Conservation (phyloP, 106 monocot species). For the Chionographis japonica region DNA sequence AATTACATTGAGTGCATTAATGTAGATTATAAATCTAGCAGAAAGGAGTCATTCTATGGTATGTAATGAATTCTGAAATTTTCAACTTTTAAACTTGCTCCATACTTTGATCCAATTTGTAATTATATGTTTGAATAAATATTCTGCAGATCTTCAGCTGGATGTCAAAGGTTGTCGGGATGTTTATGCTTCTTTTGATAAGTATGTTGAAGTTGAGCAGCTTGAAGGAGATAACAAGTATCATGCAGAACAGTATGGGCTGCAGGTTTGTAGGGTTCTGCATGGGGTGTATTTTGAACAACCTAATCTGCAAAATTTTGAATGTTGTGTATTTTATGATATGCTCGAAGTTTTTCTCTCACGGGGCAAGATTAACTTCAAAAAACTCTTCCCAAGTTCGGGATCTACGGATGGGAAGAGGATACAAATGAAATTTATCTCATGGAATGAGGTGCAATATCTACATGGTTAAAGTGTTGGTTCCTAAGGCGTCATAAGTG, state of each 20-base stretch:
- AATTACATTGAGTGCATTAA: constrained; percentile 77
- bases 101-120: background rate
- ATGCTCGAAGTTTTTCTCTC: too few relatives aligned
- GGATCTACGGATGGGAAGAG: too few relatives aligned
- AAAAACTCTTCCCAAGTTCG: too few relatives aligned
- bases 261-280: constrained; percentile 54
- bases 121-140: constrained; percentile 3
- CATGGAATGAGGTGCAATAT: too few relatives aligned
- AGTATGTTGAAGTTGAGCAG: constrained; percentile 89
- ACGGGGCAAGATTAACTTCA: too few relatives aligned
- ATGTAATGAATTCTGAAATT: background rate
- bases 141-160: constrained; percentile 68
- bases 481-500: too few relatives aligned
- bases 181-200: constrained; percentile 97
- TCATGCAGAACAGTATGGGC: constrained; percentile 82
- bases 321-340: too few relatives aligned
- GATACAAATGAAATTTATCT: too few relatives aligned
- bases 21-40: constrained; percentile 60
- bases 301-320: too few relatives aligned
- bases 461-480: too few relatives aligned
- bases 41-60: constrained; percentile 76
- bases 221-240: constrained; percentile 97
- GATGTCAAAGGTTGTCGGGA: constrained; percentile 96
- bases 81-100: background rate
- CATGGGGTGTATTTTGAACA: too few relatives aligned